Percentiles rank a stretch among this genome's conserved stretches.
These are phyloP conservation scores for Flaveria ramosissima DNA, from an alignment of 129 eudicot genomes.

Conservation along the genomic window DNA sequence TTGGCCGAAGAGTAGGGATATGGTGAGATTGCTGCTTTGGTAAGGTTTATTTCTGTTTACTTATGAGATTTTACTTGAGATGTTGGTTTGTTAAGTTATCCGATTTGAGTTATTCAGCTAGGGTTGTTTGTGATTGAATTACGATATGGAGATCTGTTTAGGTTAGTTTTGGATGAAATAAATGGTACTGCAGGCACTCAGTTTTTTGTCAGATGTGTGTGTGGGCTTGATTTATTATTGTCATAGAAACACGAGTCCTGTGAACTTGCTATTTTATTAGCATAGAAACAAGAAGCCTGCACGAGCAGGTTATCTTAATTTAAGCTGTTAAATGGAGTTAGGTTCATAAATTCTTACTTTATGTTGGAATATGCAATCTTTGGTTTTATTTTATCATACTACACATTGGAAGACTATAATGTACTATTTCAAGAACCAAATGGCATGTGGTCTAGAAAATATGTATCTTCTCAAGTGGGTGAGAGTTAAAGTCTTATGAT, in stretches of 20 bases:
- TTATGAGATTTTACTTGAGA: not conserved
- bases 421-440: no score
- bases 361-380: slow-evolving; percentile 13
- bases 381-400: not conserved
- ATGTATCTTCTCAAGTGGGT: no score
- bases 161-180: not conserved
- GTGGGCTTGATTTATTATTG: slow-evolving; percentile 22
- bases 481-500: no score
- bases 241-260: slow-evolving; percentile 4
- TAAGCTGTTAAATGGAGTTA: slow-evolving; percentile 3
- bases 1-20: slow-evolving; percentile 99
- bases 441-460: no score
- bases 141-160: slow-evolving; percentile 9
- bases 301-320: slow-evolving; percentile 22
- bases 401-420: slow-evolving; percentile 2
- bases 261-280: not conserved
- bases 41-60: slow-evolving; percentile 53
- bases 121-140: slow-evolving; percentile 15
- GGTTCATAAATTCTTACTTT: not conserved
- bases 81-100: slow-evolving; percentile 1
- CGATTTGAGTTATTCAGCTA: not conserved
- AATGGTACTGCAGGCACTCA: slow-evolving; percentile 26
- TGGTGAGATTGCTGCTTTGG: slow-evolving; percentile 93
- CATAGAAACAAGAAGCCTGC: slow-evolving; percentile 18
- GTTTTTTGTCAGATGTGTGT: slow-evolving; percentile 28